Conservation (phyloP, 495 filamentous ascomycete genomes). For the Bacidia gigantensis region DNA sequence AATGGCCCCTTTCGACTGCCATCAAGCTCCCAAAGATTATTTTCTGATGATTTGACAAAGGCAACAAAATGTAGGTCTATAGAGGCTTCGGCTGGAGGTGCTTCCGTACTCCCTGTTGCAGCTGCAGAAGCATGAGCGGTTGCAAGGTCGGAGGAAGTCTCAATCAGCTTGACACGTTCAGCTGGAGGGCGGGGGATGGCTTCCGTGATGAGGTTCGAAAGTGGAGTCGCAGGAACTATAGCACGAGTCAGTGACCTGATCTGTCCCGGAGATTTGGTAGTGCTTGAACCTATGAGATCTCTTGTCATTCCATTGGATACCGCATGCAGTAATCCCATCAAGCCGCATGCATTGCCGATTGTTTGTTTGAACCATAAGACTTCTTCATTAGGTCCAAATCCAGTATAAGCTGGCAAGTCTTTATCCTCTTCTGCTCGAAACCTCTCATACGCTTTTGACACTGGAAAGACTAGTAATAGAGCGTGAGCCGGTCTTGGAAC, state of each 20-base stretch:
- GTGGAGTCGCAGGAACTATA: conserved; percentile 18
- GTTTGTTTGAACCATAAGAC: conserved; percentile 54
- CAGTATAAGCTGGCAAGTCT: conserved; percentile 31
- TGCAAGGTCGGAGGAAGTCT: conserved; percentile 53
- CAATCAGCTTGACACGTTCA: conserved; percentile 50
- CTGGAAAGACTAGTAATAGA: conserved; percentile 41
- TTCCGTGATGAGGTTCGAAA: conserved; percentile 20
- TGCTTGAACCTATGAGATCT: conserved; percentile 24
- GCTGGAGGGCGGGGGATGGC: conserved; percentile 27
- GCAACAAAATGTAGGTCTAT: conserved; percentile 64
- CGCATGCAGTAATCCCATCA: conserved; percentile 48
- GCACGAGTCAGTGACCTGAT: not conserved
- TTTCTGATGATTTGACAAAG: conserved; percentile 56
- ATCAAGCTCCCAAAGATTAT: conserved; percentile 71
- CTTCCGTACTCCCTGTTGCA: conserved; percentile 46
- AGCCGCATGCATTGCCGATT: conserved; percentile 50
- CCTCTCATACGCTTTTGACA: conserved; percentile 34
- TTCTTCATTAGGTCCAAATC: conserved; percentile 37
- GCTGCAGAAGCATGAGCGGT: conserved; percentile 58
- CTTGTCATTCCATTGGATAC: conserved; percentile 38
- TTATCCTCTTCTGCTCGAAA: conserved; percentile 23
- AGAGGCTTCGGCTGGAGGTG: conserved; percentile 48
- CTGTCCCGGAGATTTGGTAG: not conserved
- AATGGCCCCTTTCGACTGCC: conserved; percentile 61
- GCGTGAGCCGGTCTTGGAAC: conserved; percentile 45